Base-by-base conservation (phyloP, 129 eudicot genomes). In the Pseudognaphalium luteoalbum region DNA sequence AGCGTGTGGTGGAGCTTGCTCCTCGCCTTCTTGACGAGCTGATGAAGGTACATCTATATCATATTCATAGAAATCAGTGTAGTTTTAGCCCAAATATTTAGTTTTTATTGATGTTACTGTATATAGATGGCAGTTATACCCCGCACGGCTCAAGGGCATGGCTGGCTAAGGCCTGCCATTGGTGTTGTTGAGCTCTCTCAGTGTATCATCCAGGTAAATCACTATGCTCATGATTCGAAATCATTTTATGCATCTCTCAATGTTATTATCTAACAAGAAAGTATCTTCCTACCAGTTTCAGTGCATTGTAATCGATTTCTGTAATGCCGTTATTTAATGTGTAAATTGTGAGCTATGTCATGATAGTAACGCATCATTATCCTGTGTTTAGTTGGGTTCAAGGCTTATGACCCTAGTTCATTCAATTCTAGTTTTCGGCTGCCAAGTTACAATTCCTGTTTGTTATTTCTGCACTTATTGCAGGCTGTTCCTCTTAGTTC, bases 21-120 rank as follows among this genome's bases (percentile, higher is more conserved):
- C 98, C 98, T 75, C 91, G 96, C 66, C 96, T 94, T 77, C 96
- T 94, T 81, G 98, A 94, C 28, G 98, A 91, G 82, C 83, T 94
- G 41, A 82, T 91, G 87, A 94, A 94, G 96, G 98, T 93, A 47
- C 68, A 35, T 78, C 7, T 44, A 51, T 11, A 25, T 34, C 52
- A 60, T 70, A 29, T 54, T 4, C 66, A 17, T 8, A 44, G 9
- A 70, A 64, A 29, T 29, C 5, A 15, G 72, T 50, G 7, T 72
- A 16, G 25, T 50, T 72, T 51, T 51, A 72, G 16, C 60, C 44
- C 78, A 50, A 9, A 22, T 50, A 1, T 35, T 63, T 37, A 34
- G 33, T 52, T 72, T 9, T 64, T 71, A 35, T 7, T 63, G 10
- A 63, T 17, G 59, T 52, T 72, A 17, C 61, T 72, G 78, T 54